Evolutionary conservation across 768 basidiomycete genomes (phyloP).

Genomic region (Hemileccinum rubropunctum): DNA sequence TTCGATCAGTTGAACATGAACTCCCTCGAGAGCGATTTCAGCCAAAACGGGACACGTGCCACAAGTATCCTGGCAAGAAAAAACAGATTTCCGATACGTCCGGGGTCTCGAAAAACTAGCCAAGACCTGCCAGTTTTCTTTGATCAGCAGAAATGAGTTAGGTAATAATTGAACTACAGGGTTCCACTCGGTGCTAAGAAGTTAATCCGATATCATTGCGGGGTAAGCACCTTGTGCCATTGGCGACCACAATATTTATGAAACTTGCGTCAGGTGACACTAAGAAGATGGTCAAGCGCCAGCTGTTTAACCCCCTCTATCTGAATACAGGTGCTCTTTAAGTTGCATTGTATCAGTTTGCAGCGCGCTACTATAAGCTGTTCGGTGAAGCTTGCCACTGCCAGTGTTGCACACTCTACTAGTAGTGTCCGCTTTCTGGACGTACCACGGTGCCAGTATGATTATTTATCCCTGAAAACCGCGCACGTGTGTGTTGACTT

Average conservation of each 20-base stretch:
- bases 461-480: neutral
- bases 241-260: constrained; percentile 3
- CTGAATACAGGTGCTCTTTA: neutral
- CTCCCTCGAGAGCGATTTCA: neutral
- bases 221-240: constrained; percentile 25
- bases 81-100: neutral
- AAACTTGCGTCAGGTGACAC: neutral
- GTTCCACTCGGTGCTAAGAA: constrained; percentile 3
- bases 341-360: neutral
- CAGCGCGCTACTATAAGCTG: neutral
- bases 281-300: neutral
- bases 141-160: neutral
- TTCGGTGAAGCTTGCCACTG: neutral
- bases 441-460: neutral
- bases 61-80: neutral
- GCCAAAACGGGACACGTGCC: neutral
- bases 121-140: constrained; percentile 3
- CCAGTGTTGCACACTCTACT: neutral
- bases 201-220: constrained; percentile 15
- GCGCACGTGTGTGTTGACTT: constrained; percentile 1
- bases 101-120: neutral
- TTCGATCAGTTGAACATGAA: constrained; percentile 9
- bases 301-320: neutral
- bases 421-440: neutral
- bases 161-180: constrained; percentile 3